These are phyloP conservation scores for Moricandia moricandioides DNA, from an alignment of 345 rosid species.

Conservation along the genomic window DNA sequence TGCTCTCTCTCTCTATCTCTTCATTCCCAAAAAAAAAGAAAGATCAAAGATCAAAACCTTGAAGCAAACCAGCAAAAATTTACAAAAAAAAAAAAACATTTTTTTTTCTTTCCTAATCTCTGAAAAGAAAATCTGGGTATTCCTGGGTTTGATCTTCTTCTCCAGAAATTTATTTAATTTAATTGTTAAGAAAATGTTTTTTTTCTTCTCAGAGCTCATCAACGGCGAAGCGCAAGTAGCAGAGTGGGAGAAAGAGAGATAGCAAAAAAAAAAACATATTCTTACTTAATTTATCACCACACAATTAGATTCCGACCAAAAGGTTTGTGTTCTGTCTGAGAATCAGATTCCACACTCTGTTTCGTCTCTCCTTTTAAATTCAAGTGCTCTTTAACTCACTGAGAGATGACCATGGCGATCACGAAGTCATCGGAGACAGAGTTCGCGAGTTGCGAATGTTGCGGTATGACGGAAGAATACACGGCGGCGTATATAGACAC, in stretches of 20 bases:
- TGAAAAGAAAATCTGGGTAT: not conserved
- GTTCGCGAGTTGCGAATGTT: slow-evolving; percentile 62
- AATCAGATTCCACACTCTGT: not conserved
- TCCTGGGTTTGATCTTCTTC: slow-evolving; percentile 6
- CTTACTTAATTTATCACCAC: not conserved
- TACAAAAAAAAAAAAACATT: not conserved
- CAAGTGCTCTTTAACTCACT: too few relatives aligned
- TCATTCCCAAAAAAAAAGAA: not conserved
- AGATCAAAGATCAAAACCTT: not conserved
- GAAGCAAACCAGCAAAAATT: not conserved
- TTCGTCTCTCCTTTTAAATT: not conserved
- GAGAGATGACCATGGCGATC: too few relatives aligned
- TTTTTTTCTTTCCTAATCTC: too few relatives aligned
- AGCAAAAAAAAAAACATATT: not conserved
- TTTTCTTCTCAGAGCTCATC: slow-evolving; percentile 10
- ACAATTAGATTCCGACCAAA: not conserved
- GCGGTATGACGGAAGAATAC: slow-evolving; percentile 74
- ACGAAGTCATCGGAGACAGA: too few relatives aligned
- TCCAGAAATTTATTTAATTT: not conserved
- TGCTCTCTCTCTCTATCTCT: not conserved
- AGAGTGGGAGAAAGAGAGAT: slow-evolving; percentile 39
- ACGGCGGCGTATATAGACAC: slow-evolving; percentile 63
- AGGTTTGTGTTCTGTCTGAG: not conserved
- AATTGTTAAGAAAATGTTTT: slow-evolving; percentile 5
- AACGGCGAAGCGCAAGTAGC: slow-evolving; percentile 20